A percentile compares a stretch with the other conserved stretches of the same genome.
These are phyloP conservation scores for Dictyostelium firmibasis DNA, from an alignment of 78 protist genomes.

Conservation along the genomic window DNA sequence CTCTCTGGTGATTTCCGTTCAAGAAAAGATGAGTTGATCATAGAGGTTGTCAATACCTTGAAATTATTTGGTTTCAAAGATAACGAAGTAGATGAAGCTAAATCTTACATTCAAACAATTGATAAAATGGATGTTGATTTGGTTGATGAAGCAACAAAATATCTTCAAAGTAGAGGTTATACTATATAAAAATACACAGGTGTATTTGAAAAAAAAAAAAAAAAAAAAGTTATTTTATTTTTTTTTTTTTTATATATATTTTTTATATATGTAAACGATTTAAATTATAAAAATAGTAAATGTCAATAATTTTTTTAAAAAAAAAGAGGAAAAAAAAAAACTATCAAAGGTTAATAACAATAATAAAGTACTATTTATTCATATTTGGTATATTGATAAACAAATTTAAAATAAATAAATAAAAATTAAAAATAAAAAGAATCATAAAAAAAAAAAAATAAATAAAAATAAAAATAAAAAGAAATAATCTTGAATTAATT, in stretches of 20 bases:
- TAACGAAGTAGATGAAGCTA: conserved; percentile 18
- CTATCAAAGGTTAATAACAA: neutral
- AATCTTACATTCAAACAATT: neutral
- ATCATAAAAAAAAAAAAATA: neutral
- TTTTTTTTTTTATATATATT: too few species aligned
- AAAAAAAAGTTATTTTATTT: too few species aligned
- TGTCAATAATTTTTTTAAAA: too few species aligned
- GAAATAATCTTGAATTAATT: neutral
- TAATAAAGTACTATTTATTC: neutral
- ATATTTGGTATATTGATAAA: neutral
- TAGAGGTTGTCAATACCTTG: neutral
- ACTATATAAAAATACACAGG: neutral
- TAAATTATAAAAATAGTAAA: too few species aligned
- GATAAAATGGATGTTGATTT: conserved; percentile 14
- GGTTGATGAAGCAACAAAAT: conserved; percentile 30
- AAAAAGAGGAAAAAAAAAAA: too few species aligned
- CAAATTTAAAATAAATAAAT: neutral
- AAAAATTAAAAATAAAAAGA: neutral
- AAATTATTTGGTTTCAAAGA: conserved; percentile 29
- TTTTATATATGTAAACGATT: too few species aligned
- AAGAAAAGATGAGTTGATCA: conserved; percentile 23
- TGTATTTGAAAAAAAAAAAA: neutral
- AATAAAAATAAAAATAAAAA: neutral
- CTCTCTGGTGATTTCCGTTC: conserved; percentile 47
- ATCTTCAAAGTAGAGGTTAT: conserved; percentile 29